Evolutionary conservation across 208 protist species (phyloP).

Genomic region (Acanthamoeba divionensis): DNA sequence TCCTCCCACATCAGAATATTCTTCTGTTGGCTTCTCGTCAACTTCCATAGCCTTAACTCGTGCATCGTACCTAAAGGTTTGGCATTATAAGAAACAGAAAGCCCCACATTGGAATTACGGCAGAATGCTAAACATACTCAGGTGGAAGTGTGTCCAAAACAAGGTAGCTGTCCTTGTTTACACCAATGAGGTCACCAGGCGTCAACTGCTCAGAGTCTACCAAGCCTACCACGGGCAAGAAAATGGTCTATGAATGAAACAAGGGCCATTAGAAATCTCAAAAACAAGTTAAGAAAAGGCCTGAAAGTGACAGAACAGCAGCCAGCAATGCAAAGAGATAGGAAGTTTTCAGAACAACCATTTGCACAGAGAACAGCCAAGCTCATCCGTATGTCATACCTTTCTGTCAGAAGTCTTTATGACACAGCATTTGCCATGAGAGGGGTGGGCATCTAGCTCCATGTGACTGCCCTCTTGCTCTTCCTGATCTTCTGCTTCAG

Average conservation of each 20-base stretch:
- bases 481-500: slow-evolving; percentile 39
- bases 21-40: slow-evolving; percentile 98
- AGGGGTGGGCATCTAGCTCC: slow-evolving; percentile 53
- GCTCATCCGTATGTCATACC: slow-evolving; percentile 69
- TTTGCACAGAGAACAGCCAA: not conserved
- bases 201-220: slow-evolving; percentile 94
- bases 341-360: slow-evolving; percentile 38
- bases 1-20: slow-evolving; percentile 98
- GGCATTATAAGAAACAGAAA: not conserved
- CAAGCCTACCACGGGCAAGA: slow-evolving; percentile 98
- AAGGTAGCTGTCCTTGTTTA: slow-evolving; percentile 99
- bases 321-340: not conserved
- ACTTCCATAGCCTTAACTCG: slow-evolving; percentile 99
- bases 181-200: slow-evolving; percentile 98
- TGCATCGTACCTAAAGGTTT: slow-evolving; percentile 89
- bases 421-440: slow-evolving; percentile 93
- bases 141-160: slow-evolving; percentile 98
- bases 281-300: not conserved
- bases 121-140: slow-evolving; percentile 88
- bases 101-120: not conserved
- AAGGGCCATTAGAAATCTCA: too few species aligned
- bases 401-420: slow-evolving; percentile 98
- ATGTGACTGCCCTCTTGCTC: slow-evolving; percentile 64
- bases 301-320: not conserved
- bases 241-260: slow-evolving; percentile 90